A percentile compares a stretch with the other conserved stretches of the same genome.
These are phyloP conservation scores for Thozetella sp. DNA, from an alignment of 495 filamentous ascomycete species.

Conservation along the genomic window DNA sequence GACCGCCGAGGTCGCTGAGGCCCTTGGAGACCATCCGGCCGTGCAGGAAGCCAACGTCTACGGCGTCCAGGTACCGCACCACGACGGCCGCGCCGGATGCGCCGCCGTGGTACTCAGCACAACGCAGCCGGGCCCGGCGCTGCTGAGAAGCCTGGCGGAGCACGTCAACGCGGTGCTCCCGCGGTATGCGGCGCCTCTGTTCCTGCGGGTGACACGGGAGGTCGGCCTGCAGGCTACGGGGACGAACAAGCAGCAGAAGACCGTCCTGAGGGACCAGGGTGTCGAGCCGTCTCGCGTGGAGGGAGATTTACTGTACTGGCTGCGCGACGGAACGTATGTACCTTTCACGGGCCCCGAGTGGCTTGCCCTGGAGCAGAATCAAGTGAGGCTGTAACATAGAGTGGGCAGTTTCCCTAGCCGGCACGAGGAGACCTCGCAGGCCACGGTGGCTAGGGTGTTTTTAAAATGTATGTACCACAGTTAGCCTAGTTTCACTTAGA, in stretches of 20 bases:
- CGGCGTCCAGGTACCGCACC: constrained; percentile 78
- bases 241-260: constrained; percentile 87
- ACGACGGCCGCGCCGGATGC: constrained; percentile 87
- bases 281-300: constrained; percentile 64
- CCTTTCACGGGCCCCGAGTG: constrained; percentile 69
- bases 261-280: constrained; percentile 65
- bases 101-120: constrained; percentile 63
- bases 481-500: too few relatives aligned
- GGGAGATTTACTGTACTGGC: constrained; percentile 62
- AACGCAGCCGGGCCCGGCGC: constrained; percentile 18
- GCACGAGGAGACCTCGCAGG: too few relatives aligned
- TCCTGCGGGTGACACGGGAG: constrained; percentile 65
- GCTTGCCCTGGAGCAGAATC: constrained; percentile 63
- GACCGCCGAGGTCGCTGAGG: constrained; percentile 78
- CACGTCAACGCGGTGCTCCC: constrained; percentile 62
- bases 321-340: constrained; percentile 68
- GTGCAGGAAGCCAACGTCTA: constrained; percentile 88
- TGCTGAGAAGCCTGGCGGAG: constrained; percentile 58
- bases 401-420: neutral
- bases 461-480: too few relatives aligned
- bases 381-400: constrained; percentile 61
- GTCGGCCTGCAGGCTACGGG: constrained; percentile 66
- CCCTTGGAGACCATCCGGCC: constrained; percentile 64
- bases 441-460: too few relatives aligned
- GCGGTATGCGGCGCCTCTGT: constrained; percentile 75